A percentile compares a stretch with the other conserved stretches of the same genome.
phyloP scores from a whole-genome alignment of 129 eudicot species.

The Escallonia herrerae region DNA sequence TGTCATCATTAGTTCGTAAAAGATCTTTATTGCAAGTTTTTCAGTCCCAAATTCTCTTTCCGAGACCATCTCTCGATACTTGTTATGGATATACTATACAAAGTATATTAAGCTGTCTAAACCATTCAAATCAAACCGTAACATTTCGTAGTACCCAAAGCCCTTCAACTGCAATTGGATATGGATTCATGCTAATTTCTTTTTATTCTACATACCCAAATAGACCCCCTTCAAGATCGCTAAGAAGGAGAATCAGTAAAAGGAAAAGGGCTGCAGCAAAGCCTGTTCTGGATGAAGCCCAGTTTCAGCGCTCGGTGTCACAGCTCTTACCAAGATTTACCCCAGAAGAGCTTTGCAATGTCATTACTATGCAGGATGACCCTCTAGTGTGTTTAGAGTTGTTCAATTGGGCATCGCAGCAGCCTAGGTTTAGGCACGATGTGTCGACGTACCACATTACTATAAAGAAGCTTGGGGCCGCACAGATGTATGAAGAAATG shows the following conservation, averaged over 20 bases:
- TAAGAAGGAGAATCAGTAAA: slow-evolving; percentile 46
- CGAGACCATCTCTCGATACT: neutral
- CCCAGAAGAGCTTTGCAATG: slow-evolving; percentile 56
- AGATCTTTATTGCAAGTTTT: neutral
- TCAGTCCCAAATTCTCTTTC: neutral
- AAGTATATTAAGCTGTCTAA: neutral
- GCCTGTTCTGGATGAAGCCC: slow-evolving; percentile 45
- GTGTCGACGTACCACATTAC: slow-evolving; percentile 56
- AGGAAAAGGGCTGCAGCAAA: slow-evolving; percentile 38
- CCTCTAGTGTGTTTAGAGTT: slow-evolving; percentile 73
- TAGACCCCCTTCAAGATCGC: slow-evolving; percentile 32
- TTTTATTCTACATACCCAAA: slow-evolving; percentile 38
- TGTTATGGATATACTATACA: neutral
- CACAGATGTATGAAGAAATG: slow-evolving; percentile 77
- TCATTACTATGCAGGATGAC: slow-evolving; percentile 43
- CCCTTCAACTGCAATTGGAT: slow-evolving; percentile 13
- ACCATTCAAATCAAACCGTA: neutral
- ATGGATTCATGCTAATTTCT: slow-evolving; percentile 7
- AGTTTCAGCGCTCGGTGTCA: slow-evolving; percentile 40
- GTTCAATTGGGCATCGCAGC: slow-evolving; percentile 75
- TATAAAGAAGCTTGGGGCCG: slow-evolving; percentile 72
- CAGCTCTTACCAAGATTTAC: slow-evolving; percentile 68
- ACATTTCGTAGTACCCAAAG: slow-evolving; percentile 1
- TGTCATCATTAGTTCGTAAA: neutral
- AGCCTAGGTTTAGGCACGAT: slow-evolving; percentile 68